Conservation (phyloP, 2,329 filamentous ascomycete species). For the Colletotrichum cuscutae region DNA sequence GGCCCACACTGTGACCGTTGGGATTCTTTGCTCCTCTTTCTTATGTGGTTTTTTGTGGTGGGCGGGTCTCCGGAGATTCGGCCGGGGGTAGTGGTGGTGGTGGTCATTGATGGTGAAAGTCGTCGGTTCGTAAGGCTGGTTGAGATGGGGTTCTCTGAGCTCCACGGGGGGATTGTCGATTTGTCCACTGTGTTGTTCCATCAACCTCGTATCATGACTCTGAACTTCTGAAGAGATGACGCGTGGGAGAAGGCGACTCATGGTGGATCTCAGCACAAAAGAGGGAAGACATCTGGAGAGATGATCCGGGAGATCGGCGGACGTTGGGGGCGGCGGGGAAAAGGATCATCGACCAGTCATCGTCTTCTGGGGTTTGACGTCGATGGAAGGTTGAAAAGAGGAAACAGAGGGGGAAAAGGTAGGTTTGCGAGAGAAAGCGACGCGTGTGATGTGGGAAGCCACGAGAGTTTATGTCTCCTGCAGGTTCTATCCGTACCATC, state of each 20-base stretch:
- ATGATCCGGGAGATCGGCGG: background rate
- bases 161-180: background rate
- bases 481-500: background rate
- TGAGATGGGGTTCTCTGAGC: background rate
- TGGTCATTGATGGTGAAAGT: too few species aligned
- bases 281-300: background rate
- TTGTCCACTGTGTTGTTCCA: background rate
- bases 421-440: background rate
- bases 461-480: constrained; percentile 9
- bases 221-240: background rate
- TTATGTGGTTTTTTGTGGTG: background rate
- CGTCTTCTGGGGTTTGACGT: background rate
- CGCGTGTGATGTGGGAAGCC: constrained; percentile 5
- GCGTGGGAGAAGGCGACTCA: too few species aligned
- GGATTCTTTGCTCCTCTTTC: background rate
- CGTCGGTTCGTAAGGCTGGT: background rate
- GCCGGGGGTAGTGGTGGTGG: background rate
- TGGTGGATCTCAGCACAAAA: background rate
- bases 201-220: background rate
- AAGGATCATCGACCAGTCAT: background rate
- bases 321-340: background rate
- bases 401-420: background rate
- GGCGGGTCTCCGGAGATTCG: background rate
- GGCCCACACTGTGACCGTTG: background rate
- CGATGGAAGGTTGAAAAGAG: background rate